These are phyloP conservation scores for Botrytis galanthina DNA, from an alignment of 2,329 filamentous ascomycete genomes.

Conservation along the genomic window DNA sequence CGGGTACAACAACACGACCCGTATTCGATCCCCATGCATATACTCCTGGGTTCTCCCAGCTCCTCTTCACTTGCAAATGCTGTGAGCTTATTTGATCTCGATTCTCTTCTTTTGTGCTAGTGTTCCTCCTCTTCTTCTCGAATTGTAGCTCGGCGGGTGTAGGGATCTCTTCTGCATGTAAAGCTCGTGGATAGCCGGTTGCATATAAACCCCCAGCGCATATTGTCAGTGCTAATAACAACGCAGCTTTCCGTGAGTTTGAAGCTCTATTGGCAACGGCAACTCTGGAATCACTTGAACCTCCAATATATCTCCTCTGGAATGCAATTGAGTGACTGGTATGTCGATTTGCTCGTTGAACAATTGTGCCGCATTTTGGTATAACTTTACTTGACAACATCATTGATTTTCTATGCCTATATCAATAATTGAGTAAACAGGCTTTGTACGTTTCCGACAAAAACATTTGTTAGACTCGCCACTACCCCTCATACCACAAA, in stretches of 20 bases:
- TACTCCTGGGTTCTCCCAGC: slow-evolving; percentile 78
- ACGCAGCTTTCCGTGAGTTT: slow-evolving; percentile 21
- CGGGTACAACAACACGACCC: slow-evolving; percentile 80
- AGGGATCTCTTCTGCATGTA: slow-evolving; percentile 36
- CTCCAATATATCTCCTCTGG: slow-evolving; percentile 30
- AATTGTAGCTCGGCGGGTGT: slow-evolving; percentile 58
- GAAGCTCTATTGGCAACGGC: slow-evolving; percentile 24
- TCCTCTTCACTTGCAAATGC: slow-evolving; percentile 82
- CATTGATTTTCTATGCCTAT: background rate
- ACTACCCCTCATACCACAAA: slow-evolving; percentile 16
- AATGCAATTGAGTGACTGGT: slow-evolving; percentile 15
- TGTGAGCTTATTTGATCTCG: slow-evolving; percentile 78
- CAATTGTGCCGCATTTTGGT: slow-evolving; percentile 23
- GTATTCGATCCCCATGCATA: slow-evolving; percentile 92
- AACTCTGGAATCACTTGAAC: slow-evolving; percentile 23
- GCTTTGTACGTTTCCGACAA: slow-evolving; percentile 6
- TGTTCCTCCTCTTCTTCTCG: slow-evolving; percentile 61
- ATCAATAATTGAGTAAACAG: background rate
- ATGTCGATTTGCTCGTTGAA: slow-evolving; percentile 24
- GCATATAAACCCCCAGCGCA: slow-evolving; percentile 33
- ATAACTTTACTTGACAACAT: slow-evolving; percentile 31
- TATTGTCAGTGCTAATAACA: slow-evolving; percentile 30
- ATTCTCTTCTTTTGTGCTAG: slow-evolving; percentile 66
- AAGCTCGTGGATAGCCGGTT: slow-evolving; percentile 29
- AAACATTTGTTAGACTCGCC: background rate